Percentiles rank a stretch among this genome's conserved stretches.
These are phyloP conservation scores for Heterobasidion occidentale DNA, from an alignment of 1,284 basidiomycete species.

Conservation along the genomic window DNA sequence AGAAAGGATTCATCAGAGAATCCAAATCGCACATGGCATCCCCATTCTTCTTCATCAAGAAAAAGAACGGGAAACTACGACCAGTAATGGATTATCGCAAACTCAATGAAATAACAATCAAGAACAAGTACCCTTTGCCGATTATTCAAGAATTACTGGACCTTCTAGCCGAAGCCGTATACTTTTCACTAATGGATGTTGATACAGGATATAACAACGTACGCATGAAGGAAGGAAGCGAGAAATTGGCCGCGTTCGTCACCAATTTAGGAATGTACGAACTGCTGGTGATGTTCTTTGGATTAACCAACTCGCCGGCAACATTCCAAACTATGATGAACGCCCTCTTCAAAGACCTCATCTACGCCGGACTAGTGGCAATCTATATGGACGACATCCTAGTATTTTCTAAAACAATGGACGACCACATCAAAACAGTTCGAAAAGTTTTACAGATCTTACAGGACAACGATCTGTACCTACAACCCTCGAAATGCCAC, in stretches of 20 bases:
- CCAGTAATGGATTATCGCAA: constrained; percentile 8
- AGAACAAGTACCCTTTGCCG: constrained; percentile 4
- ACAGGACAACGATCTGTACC: background rate
- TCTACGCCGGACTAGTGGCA: background rate
- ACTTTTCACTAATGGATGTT: constrained; percentile 12
- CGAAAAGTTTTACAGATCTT: background rate
- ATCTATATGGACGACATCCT: background rate
- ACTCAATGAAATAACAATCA: constrained; percentile 10
- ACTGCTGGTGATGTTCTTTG: background rate
- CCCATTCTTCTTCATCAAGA: background rate
- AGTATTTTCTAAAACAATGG: background rate
- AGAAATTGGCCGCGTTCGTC: background rate
- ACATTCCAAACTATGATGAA: background rate
- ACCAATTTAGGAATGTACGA: background rate
- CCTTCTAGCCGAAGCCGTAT: background rate
- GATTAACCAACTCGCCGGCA: background rate
- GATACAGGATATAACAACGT: background rate
- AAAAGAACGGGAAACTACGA: background rate
- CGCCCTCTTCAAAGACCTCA: background rate
- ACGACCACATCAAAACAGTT: background rate
- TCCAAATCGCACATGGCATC: background rate
- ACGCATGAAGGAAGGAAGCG: background rate
- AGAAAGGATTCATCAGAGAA: background rate
- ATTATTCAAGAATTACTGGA: constrained; percentile 3
- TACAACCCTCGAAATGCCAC: background rate